Evolutionary conservation across 1,284 basidiomycete species (phyloP).

Genomic region (Microstroma glucosiphilum): DNA sequence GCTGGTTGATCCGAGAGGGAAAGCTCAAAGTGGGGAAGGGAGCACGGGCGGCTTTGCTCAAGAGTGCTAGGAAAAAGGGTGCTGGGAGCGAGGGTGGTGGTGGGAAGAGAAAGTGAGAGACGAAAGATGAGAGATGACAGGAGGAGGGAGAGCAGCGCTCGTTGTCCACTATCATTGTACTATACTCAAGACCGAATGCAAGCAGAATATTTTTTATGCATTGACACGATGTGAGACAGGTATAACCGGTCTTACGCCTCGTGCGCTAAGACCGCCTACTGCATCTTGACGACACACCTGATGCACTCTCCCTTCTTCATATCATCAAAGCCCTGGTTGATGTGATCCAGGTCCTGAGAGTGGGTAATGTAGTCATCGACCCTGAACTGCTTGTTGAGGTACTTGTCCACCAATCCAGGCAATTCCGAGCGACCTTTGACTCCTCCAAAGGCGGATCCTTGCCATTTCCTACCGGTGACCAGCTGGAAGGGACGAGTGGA

Average conservation of each 20-base stretch:
- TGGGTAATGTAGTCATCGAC: slow-evolving; percentile 54
- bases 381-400: slow-evolving; percentile 47
- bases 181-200: too few relatives aligned
- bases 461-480: slow-evolving; percentile 93
- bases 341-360: slow-evolving; percentile 60
- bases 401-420: slow-evolving; percentile 45
- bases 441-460: slow-evolving; percentile 91
- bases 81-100: too few relatives aligned
- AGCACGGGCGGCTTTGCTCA: not conserved
- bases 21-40: not conserved
- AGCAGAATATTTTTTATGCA: too few relatives aligned
- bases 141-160: too few relatives aligned
- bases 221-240: too few relatives aligned
- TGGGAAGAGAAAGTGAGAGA: too few relatives aligned
- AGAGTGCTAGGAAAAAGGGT: not conserved
- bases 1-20: not conserved
- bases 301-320: slow-evolving; percentile 93
- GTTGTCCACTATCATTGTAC: too few relatives aligned
- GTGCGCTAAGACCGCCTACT: not conserved
- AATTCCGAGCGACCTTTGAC: slow-evolving; percentile 90
- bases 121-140: too few relatives aligned
- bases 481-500: slow-evolving; percentile 76
- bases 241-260: too few relatives aligned
- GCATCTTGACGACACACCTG: slow-evolving; percentile 57
- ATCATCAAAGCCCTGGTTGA: slow-evolving; percentile 84